A percentile compares a stretch with the other conserved stretches of the same genome.
These are phyloP conservation scores for Amanita pallidorosea DNA, from an alignment of 768 basidiomycete genomes.

Conservation along the genomic window DNA sequence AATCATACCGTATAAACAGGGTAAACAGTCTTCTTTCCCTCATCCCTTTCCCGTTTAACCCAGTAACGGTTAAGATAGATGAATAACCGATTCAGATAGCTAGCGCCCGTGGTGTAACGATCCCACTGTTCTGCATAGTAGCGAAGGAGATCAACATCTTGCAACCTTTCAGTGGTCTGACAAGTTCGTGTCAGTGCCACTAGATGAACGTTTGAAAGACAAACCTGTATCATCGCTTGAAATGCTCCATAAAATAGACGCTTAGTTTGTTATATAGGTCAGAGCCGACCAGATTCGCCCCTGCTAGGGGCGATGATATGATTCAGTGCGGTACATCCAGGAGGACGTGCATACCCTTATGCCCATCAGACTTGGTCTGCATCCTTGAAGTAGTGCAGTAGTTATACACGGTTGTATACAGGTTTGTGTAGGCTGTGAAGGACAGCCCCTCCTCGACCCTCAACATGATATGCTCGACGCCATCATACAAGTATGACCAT, in stretches of 20 bases:
- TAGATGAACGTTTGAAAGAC: constrained; percentile 10
- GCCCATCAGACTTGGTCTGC: constrained; percentile 51
- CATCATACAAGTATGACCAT: constrained; percentile 75
- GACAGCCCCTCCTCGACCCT: constrained; percentile 77
- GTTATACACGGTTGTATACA: constrained; percentile 93
- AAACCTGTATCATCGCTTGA: constrained; percentile 49
- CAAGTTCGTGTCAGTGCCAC: constrained; percentile 10
- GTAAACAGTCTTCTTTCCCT: constrained; percentile 93
- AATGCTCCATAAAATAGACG: constrained; percentile 79
- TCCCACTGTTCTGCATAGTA: constrained; percentile 95
- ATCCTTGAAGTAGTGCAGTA: constrained; percentile 92
- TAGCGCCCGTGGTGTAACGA: constrained; percentile 93
- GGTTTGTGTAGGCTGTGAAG: constrained; percentile 58
- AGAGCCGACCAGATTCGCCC: constrained; percentile 95
- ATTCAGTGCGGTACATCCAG: constrained; percentile 26
- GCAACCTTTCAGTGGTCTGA: constrained; percentile 71
- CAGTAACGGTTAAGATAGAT: constrained; percentile 98
- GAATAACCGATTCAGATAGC: constrained; percentile 94
- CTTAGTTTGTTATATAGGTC: constrained; percentile 94
- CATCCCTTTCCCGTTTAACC: constrained; percentile 98
- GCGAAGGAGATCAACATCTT: constrained; percentile 84
- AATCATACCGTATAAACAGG: constrained; percentile 84
- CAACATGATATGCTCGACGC: constrained; percentile 90
- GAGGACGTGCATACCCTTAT: constrained; percentile 46
- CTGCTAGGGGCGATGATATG: constrained; percentile 40